phyloP scores from a whole-genome alignment of 2,329 filamentous ascomycete genomes.

The Colletotrichum sp. region DNA sequence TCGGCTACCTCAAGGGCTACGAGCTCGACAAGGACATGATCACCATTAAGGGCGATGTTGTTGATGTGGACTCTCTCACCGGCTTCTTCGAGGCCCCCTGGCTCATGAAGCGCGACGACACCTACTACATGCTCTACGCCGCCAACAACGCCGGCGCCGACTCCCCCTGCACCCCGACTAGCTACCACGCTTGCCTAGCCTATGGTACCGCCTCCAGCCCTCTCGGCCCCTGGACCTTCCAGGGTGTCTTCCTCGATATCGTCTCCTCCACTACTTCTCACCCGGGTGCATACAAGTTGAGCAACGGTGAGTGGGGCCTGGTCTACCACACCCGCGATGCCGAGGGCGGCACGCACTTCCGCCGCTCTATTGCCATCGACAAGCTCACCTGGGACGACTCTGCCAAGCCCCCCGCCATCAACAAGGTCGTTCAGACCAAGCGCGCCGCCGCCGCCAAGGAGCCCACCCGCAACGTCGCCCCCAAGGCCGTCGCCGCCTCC shows the following conservation, averaged over 20 bases:
- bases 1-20: slow-evolving; percentile 36
- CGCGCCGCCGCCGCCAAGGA: slow-evolving; percentile 23
- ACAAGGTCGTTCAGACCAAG: slow-evolving; percentile 32
- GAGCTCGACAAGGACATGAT: slow-evolving; percentile 41
- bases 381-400: slow-evolving; percentile 35
- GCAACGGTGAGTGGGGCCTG: slow-evolving; percentile 32
- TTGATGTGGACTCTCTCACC: slow-evolving; percentile 28
- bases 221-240: slow-evolving; percentile 40
- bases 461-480: slow-evolving; percentile 38
- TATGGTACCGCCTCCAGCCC: slow-evolving; percentile 38
- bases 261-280: slow-evolving; percentile 42
- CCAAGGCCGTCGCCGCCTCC: slow-evolving; percentile 26
- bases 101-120: slow-evolving; percentile 37
- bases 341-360: slow-evolving; percentile 36
- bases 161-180: slow-evolving; percentile 41
- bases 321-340: slow-evolving; percentile 41
- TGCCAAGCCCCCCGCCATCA: slow-evolving; percentile 29
- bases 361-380: slow-evolving; percentile 39
- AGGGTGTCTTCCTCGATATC: slow-evolving; percentile 35
- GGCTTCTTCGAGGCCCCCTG: slow-evolving; percentile 44
- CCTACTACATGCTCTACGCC: slow-evolving; percentile 44
- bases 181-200: slow-evolving; percentile 42
- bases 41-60: slow-evolving; percentile 30
- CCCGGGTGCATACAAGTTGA: slow-evolving; percentile 33
- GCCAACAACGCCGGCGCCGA: slow-evolving; percentile 39